These are phyloP conservation scores for Aspergillus sclerotiicarbonarius DNA, from an alignment of 495 filamentous ascomycete species.

Conservation along the genomic window DNA sequence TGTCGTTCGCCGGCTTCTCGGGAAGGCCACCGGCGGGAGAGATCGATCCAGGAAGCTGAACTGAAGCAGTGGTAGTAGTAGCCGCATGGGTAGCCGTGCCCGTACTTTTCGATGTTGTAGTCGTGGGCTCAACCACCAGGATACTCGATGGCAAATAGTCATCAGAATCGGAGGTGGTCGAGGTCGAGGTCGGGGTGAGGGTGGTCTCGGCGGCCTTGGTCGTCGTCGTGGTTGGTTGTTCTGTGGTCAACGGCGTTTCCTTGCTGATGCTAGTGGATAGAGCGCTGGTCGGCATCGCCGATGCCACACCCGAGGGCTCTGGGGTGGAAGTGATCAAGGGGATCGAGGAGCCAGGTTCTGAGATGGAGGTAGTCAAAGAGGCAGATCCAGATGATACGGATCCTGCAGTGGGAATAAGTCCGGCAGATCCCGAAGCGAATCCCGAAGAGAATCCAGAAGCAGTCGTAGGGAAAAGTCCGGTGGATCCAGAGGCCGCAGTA, in stretches of 20 bases:
- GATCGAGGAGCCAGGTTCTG: neutral
- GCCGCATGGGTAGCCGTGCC: constrained; percentile 25
- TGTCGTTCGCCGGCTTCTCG: constrained; percentile 57
- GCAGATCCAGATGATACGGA: neutral
- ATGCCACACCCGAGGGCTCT: neutral
- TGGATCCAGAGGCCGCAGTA: too few species aligned
- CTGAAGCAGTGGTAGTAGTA: constrained; percentile 48
- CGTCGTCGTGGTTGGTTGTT: constrained; percentile 7
- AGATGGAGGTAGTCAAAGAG: neutral
- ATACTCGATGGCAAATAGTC: constrained; percentile 26
- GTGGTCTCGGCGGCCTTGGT: constrained; percentile 7
- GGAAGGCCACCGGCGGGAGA: constrained; percentile 58
- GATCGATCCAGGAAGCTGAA: constrained; percentile 70
- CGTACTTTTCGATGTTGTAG: constrained; percentile 16
- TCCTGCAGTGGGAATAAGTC: neutral
- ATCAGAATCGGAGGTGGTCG: constrained; percentile 19
- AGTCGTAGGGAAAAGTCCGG: too few species aligned
- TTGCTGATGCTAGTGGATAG: constrained; percentile 10
- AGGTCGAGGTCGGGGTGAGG: constrained; percentile 14
- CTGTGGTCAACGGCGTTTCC: constrained; percentile 9
- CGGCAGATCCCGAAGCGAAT: neutral
- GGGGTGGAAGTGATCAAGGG: neutral
- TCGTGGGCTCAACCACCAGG: constrained; percentile 20
- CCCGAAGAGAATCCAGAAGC: neutral
- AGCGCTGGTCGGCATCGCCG: neutral